Percentiles rank a stretch among this genome's conserved stretches.
phyloP scores from a whole-genome alignment of 192 early-diverging fungal genomes.

The Dissophora ornata region DNA sequence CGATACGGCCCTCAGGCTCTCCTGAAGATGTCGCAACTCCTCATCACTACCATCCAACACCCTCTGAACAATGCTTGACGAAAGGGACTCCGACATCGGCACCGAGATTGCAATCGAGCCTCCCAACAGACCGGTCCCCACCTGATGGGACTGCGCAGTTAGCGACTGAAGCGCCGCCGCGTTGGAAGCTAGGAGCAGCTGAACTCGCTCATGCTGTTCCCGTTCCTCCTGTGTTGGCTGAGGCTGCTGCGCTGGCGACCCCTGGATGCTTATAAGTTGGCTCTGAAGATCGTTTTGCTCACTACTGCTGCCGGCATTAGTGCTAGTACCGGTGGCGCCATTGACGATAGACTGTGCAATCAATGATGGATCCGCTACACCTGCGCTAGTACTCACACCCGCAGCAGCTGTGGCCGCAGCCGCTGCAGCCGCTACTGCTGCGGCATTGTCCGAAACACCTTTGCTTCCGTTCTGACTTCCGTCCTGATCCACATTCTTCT shows the following conservation, averaged over 20 bases:
- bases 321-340: neutral
- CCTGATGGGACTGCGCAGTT: slow-evolving; percentile 16
- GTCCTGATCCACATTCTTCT: slow-evolving; percentile 32
- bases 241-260: slow-evolving; percentile 1
- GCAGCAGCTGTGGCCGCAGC: slow-evolving; percentile 1
- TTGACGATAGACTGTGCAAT: neutral
- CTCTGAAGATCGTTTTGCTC: slow-evolving; percentile 1
- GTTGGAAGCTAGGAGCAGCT: slow-evolving; percentile 24
- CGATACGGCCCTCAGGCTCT: slow-evolving; percentile 13
- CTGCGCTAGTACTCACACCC: neutral
- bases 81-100: slow-evolving; percentile 33
- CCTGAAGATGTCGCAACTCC: slow-evolving; percentile 27
- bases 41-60: slow-evolving; percentile 31
- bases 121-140: slow-evolving; percentile 1
- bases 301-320: neutral
- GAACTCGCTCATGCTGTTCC: slow-evolving; percentile 24
- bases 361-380: neutral
- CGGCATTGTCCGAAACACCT: neutral
- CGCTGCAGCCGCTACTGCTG: neutral
- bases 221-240: slow-evolving; percentile 1
- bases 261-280: neutral
- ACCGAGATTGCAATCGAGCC: slow-evolving; percentile 35
- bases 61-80: slow-evolving; percentile 49
- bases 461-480: neutral
- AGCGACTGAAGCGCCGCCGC: slow-evolving; percentile 26